Evolutionary conservation across 2,329 filamentous ascomycete species (phyloP).

Genomic region (Penicillium sp.): DNA sequence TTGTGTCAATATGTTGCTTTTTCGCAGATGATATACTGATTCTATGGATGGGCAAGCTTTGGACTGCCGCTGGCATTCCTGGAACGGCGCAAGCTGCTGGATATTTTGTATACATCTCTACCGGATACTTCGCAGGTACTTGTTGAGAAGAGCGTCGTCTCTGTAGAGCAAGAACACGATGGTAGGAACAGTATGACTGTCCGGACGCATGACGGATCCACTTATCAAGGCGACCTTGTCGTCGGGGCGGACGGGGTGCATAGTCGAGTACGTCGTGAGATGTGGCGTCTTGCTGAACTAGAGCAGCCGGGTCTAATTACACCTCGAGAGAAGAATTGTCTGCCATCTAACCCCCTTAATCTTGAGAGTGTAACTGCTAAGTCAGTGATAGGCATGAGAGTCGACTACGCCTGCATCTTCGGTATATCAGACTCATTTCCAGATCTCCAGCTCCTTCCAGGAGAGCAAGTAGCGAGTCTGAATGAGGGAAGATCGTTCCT

Average conservation of each 20-base stretch:
- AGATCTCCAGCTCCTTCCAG: constrained; percentile 16
- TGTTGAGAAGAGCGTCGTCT: constrained; percentile 33
- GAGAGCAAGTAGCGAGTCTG: constrained; percentile 21
- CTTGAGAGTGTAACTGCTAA: background rate
- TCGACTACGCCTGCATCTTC: constrained; percentile 35
- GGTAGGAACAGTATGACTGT: constrained; percentile 32
- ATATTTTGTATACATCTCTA: constrained; percentile 27
- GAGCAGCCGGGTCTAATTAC: background rate
- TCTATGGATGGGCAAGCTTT: constrained; percentile 13
- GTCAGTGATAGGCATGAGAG: constrained; percentile 13
- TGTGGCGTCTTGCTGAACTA: constrained; percentile 28
- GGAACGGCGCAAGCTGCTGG: constrained; percentile 25
- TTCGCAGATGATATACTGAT: background rate
- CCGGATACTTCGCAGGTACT: constrained; percentile 35
- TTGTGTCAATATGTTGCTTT: background rate
- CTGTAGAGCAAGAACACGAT: constrained; percentile 26
- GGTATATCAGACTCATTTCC: constrained; percentile 28
- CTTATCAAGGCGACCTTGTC: constrained; percentile 43
- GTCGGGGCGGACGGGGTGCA: constrained; percentile 51
- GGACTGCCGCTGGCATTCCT: constrained; percentile 19
- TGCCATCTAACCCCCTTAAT: background rate
- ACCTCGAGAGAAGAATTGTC: constrained; percentile 5
- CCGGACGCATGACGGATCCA: constrained; percentile 38
- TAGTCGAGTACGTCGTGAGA: constrained; percentile 42
- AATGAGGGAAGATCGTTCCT: constrained; percentile 23